phyloP scores from a whole-genome alignment of 2,329 filamentous ascomycete genomes.

The Reticulascus tulasneorum region DNA sequence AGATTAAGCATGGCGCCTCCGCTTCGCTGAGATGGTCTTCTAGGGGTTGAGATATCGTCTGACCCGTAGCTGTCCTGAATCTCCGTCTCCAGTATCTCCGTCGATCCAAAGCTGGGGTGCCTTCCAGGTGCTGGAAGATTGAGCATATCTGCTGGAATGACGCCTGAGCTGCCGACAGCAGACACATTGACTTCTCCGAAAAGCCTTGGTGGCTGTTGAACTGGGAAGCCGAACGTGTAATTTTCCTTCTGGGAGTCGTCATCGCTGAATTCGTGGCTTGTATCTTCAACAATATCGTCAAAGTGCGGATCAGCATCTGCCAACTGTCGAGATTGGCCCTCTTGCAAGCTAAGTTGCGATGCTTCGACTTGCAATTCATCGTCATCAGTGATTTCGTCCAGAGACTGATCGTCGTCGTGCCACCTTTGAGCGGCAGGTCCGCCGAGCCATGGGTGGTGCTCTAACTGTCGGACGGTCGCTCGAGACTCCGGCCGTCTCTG shows the following conservation, averaged over 20 bases:
- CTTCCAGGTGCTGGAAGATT: constrained; percentile 38
- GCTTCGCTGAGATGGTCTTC: constrained; percentile 3
- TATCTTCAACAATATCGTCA: constrained; percentile 29
- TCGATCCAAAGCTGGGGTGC: constrained; percentile 24
- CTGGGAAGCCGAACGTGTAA: constrained; percentile 57
- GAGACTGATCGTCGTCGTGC: constrained; percentile 40
- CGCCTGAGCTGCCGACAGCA: constrained; percentile 50
- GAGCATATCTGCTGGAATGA: constrained; percentile 42
- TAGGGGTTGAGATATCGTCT: constrained; percentile 24
- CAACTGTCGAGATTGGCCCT: constrained; percentile 27
- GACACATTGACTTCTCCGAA: constrained; percentile 55
- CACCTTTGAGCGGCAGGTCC: constrained; percentile 20
- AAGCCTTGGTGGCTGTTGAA: constrained; percentile 34
- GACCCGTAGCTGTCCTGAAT: constrained; percentile 46
- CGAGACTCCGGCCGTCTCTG: constrained; percentile 74
- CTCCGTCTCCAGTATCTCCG: constrained; percentile 36
- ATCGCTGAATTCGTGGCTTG: constrained; percentile 38
- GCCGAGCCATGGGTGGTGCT: constrained; percentile 70
- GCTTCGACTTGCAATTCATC: constrained; percentile 53
- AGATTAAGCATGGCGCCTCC: constrained; percentile 15
- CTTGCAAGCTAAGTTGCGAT: constrained; percentile 61
- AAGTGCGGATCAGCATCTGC: constrained; percentile 17
- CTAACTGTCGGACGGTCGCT: constrained; percentile 67
- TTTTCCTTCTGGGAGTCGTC: constrained; percentile 82
- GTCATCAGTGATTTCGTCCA: constrained; percentile 60